Percentiles rank a stretch among this genome's conserved stretches.
Conservation (phyloP, 768 basidiomycete genomes). For the Hericium rajendrae region DNA sequence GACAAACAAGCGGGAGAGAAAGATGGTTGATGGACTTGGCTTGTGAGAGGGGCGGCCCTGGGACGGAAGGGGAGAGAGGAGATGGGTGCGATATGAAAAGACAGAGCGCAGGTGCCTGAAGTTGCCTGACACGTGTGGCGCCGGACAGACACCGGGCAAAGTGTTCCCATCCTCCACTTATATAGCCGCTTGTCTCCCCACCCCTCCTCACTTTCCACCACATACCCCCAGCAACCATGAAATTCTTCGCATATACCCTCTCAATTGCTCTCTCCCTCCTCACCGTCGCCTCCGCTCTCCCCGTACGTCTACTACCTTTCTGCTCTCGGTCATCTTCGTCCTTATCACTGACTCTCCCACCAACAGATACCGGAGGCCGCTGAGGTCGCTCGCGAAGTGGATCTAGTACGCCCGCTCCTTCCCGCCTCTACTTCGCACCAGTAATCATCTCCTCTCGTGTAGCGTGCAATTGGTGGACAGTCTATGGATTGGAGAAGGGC, state of each 20-base stretch:
- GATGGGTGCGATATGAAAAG: neutral
- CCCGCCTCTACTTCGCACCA: neutral
- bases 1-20: neutral
- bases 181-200: neutral
- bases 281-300: slow-evolving; percentile 15
- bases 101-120: neutral
- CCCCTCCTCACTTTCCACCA: neutral
- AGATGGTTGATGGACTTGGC: neutral
- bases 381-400: neutral
- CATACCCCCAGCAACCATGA: slow-evolving; percentile 11
- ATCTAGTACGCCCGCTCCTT: neutral
- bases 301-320: slow-evolving; percentile 16
- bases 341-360: neutral
- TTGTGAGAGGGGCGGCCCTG: neutral
- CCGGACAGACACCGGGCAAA: slow-evolving; percentile 1
- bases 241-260: slow-evolving; percentile 5
- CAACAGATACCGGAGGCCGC: neutral
- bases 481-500: slow-evolving; percentile 1
- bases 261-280: slow-evolving; percentile 12
- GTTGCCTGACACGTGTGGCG: slow-evolving; percentile 2
- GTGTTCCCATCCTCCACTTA: neutral
- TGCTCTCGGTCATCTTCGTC: neutral
- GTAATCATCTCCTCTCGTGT: too few species aligned
- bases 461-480: neutral
- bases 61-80: neutral